These are phyloP conservation scores for Hyaloperonospora arabidopsidis DNA, from an alignment of 352 stramenopile genomes.

Conservation along the genomic window DNA sequence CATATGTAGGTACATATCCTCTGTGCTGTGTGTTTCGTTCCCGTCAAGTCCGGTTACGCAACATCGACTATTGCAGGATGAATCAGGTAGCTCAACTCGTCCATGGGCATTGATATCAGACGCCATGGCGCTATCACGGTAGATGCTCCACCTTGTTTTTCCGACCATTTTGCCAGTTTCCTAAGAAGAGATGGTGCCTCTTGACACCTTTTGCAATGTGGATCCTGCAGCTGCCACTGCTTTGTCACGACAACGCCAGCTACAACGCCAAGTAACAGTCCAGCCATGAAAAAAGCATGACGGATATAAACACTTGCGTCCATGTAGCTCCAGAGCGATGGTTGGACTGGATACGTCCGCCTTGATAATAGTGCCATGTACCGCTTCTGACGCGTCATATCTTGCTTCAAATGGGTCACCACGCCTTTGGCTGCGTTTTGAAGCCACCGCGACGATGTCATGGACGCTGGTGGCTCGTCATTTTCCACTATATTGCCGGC, in stretches of 20 bases:
- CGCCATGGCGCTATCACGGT: slow-evolving; percentile 19
- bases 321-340: slow-evolving; percentile 15
- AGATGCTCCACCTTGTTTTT: slow-evolving; percentile 15
- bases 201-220: slow-evolving; percentile 9
- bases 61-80: slow-evolving; percentile 35
- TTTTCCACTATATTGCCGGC: slow-evolving; percentile 7
- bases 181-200: slow-evolving; percentile 18
- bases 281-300: slow-evolving; percentile 35
- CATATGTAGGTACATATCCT: background rate
- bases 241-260: slow-evolving; percentile 28
- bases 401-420: slow-evolving; percentile 31
- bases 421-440: slow-evolving; percentile 34
- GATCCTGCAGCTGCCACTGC: slow-evolving; percentile 21
- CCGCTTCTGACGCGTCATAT: slow-evolving; percentile 22
- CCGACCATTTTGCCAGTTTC: slow-evolving; percentile 30
- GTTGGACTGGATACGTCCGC: slow-evolving; percentile 13
- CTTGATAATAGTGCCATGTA: slow-evolving; percentile 25
- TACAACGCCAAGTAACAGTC: slow-evolving; percentile 36
- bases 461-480: slow-evolving; percentile 14
- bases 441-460: slow-evolving; percentile 8
- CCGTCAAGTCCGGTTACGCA: slow-evolving; percentile 22
- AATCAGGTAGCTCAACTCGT: slow-evolving; percentile 35
- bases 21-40: slow-evolving; percentile 17
- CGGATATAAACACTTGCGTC: slow-evolving; percentile 18
- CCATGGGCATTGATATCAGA: slow-evolving; percentile 24